phyloP scores from a whole-genome alignment of 192 early-diverging fungal genomes.

The Coemansia sp. region DNA sequence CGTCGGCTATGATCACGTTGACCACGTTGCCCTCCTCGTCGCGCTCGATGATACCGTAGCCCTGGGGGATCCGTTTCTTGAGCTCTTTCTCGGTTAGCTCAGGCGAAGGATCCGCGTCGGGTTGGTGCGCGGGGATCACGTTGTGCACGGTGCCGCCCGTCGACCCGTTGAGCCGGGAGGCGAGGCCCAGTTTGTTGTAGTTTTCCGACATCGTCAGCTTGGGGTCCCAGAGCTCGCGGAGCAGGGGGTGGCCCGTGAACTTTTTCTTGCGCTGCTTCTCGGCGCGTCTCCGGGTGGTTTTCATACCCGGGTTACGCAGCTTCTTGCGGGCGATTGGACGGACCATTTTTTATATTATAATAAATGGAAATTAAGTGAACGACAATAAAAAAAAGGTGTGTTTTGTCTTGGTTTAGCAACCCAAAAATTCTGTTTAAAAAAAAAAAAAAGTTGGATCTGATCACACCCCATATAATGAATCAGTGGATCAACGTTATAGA shows the following conservation, averaged over 20 bases:
- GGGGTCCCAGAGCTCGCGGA: constrained; percentile 70
- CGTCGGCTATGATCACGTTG: constrained; percentile 64
- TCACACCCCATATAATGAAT: neutral
- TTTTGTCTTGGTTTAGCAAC: neutral
- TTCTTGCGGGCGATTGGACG: constrained; percentile 67
- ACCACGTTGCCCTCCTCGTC: constrained; percentile 74
- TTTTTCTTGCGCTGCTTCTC: constrained; percentile 62
- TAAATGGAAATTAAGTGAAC: constrained; percentile 8
- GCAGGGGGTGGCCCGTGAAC: constrained; percentile 58
- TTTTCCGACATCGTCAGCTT: constrained; percentile 67
- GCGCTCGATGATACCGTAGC: constrained; percentile 79
- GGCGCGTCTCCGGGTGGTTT: constrained; percentile 60
- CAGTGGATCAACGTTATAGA: constrained; percentile 44
- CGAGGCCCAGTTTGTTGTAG: constrained; percentile 69
- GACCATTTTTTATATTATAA: constrained; percentile 50
- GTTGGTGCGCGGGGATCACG: constrained; percentile 2
- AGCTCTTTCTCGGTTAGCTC: constrained; percentile 48
- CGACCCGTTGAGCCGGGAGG: constrained; percentile 64
- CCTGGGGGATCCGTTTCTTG: constrained; percentile 56
- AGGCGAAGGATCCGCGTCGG: constrained; percentile 2
- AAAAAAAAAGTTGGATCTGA: neutral
- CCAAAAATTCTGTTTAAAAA: neutral
- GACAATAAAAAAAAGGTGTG: constrained; percentile 3
- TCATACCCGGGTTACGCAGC: constrained; percentile 59
- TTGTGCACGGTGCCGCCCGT: constrained; percentile 54